These are phyloP conservation scores for Penicillium capsulatum DNA, from an alignment of 2,329 filamentous ascomycete species.

Conservation along the genomic window DNA sequence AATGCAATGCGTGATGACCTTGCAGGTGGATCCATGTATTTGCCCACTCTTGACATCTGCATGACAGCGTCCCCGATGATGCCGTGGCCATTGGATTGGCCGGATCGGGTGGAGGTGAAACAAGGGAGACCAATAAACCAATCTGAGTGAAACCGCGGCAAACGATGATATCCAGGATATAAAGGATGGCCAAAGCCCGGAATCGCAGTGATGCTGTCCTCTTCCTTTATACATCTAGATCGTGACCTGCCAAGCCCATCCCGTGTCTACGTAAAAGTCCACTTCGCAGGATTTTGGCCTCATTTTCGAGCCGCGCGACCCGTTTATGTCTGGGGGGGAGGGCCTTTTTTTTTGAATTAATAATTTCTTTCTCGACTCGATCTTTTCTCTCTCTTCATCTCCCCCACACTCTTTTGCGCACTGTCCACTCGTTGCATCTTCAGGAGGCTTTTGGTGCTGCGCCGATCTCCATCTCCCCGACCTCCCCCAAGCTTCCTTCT, in stretches of 20 bases:
- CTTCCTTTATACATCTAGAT: too few species aligned
- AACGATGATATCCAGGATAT: slow-evolving; percentile 5
- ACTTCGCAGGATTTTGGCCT: background rate
- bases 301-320: too few species aligned
- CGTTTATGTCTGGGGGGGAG: too few species aligned
- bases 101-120: slow-evolving; percentile 12
- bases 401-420: background rate
- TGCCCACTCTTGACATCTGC: slow-evolving; percentile 1
- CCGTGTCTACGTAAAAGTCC: too few species aligned
- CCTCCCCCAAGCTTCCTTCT: slow-evolving; percentile 1
- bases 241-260: too few species aligned
- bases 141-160: slow-evolving; percentile 17
- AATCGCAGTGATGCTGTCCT: too few species aligned
- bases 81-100: too few species aligned
- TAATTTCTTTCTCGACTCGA: background rate
- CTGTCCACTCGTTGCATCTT: background rate
- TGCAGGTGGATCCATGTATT: background rate
- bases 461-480: background rate
- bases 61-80: background rate
- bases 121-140: slow-evolving; percentile 18
- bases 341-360: too few species aligned
- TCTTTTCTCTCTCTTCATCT: background rate
- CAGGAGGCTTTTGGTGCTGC: background rate
- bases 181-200: too few species aligned
- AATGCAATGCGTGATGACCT: too few species aligned